Base-by-base conservation (phyloP, 306 rosid species). In the Cajanus cajan region DNA sequence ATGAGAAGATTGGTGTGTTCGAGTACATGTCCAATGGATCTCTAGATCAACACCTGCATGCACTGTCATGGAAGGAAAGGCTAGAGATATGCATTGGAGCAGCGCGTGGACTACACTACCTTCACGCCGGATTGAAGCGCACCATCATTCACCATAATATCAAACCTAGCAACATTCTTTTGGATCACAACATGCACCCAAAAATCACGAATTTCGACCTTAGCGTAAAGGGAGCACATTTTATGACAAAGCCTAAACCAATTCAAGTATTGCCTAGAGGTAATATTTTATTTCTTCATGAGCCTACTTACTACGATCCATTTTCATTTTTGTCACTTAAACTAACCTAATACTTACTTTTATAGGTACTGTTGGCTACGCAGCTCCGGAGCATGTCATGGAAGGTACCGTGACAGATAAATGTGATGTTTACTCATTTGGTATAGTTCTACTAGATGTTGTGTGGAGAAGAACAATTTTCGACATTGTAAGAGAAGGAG, bases 21-120 rank as follows among this genome's bases (percentile, higher is more conserved):
- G 68, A 74, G 12, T 74, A 40, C 12, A 9, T 57, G 58, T 15
- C 43, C 31, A 74, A 74, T 58, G 33, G 44, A 4, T 57, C 78
- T 58, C 69, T 74, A 6, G 0, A 1, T 41, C 2, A n/a, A 11
- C 19, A 9, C 11, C 43, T 74, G 0, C 0, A 0, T 6, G 5
- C 0, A 43, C 59, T 74, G 4, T 59, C 79, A 25, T 74, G 79
- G 79, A 58, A 25, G 18, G n/a, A n/a, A n/a, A n/a, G n/a, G n/a
- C n/a, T n/a, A n/a, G n/a, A n/a, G n/a, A n/a, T n/a, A n/a, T n/a
- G n/a, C n/a, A n/a, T n/a, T n/a, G n/a, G n/a, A n/a, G n/a, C n/a
- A n/a, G n/a, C n/a, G n/a, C n/a, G n/a, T n/a, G n/a, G n/a, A n/a
- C n/a, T n/a, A n/a, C n/a, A n/a, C n/a, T n/a, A n/a, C n/a, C n/a